A percentile compares a stretch with the other conserved stretches of the same genome.
phyloP scores from a whole-genome alignment of 225 moss, liverwort and hornwort genomes.

The Bryum argenteum region DNA sequence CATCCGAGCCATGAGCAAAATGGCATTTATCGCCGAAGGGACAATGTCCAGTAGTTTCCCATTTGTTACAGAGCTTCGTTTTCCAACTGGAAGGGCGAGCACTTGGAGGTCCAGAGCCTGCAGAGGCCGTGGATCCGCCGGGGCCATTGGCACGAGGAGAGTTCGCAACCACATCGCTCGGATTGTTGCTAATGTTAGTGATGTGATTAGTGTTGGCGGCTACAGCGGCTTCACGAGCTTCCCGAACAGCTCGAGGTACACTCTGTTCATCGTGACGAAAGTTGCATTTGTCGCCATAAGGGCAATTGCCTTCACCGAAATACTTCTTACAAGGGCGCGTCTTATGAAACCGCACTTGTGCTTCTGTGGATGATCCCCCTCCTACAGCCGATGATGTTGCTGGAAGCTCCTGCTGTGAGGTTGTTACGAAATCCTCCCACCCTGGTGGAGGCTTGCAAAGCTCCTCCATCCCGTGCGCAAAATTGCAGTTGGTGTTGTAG shows the following conservation, averaged over 20 bases:
- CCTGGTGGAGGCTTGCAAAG: constrained; percentile 68
- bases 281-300: constrained; percentile 95
- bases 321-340: constrained; percentile 98
- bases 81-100: constrained; percentile 96
- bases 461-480: constrained; percentile 98
- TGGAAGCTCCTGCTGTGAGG: constrained; percentile 60
- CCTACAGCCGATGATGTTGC: constrained; percentile 44
- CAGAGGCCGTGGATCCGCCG: constrained; percentile 33
- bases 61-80: constrained; percentile 95
- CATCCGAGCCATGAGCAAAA: constrained; percentile 94
- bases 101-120: constrained; percentile 48
- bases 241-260: constrained; percentile 52
- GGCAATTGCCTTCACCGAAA: constrained; percentile 83
- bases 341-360: constrained; percentile 87
- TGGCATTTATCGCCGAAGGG: constrained; percentile 92
- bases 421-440: constrained; percentile 87
- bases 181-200: no score
- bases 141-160: constrained; percentile 28
- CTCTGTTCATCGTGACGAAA: constrained; percentile 90
- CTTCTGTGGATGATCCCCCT: constrained; percentile 65
- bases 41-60: constrained; percentile 97
- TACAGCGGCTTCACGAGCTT: constrained; percentile 49
- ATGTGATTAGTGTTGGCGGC: constrained; percentile 22
- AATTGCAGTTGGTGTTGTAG: constrained; percentile 94
- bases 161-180: no score